Conservation (phyloP, 805 yeast species). For the Candida peoriensis region DNA sequence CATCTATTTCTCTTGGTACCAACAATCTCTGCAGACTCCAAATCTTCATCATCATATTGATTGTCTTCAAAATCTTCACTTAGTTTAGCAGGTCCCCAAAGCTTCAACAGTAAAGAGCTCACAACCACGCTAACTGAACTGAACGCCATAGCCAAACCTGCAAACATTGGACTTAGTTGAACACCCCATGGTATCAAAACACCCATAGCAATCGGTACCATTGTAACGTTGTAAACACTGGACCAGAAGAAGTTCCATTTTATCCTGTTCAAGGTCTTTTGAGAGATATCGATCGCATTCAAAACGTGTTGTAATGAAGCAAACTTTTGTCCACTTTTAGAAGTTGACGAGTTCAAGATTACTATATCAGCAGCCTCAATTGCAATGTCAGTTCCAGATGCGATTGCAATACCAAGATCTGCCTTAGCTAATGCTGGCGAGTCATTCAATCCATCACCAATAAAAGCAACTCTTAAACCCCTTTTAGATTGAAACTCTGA, state of each 20-base stretch:
- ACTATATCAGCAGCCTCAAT: slow-evolving; percentile 96
- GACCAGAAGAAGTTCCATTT: slow-evolving; percentile 87
- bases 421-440: slow-evolving; percentile 93
- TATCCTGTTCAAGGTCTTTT: slow-evolving; percentile 65
- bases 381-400: slow-evolving; percentile 93
- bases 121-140: slow-evolving; percentile 86
- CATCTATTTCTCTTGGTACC: slow-evolving; percentile 7
- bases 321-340: slow-evolving; percentile 19
- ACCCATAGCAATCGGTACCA: slow-evolving; percentile 95
- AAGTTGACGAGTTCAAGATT: slow-evolving; percentile 37
- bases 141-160: slow-evolving; percentile 89
- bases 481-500: slow-evolving; percentile 41
- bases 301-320: slow-evolving; percentile 33
- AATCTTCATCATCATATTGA: slow-evolving; percentile 12
- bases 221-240: slow-evolving; percentile 70
- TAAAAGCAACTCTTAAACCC: slow-evolving; percentile 63
- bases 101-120: slow-evolving; percentile 67
- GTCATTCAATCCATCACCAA: slow-evolving; percentile 98
- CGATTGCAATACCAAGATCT: slow-evolving; percentile 85
- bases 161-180: slow-evolving; percentile 80
- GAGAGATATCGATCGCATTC: slow-evolving; percentile 63
- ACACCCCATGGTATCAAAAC: slow-evolving; percentile 74
- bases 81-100: slow-evolving; percentile 44
- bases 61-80: not conserved
- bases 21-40: slow-evolving; percentile 10